Evolutionary conservation across 139 green algal genomes (phyloP).

Genomic region (Gonium pectorale): DNA sequence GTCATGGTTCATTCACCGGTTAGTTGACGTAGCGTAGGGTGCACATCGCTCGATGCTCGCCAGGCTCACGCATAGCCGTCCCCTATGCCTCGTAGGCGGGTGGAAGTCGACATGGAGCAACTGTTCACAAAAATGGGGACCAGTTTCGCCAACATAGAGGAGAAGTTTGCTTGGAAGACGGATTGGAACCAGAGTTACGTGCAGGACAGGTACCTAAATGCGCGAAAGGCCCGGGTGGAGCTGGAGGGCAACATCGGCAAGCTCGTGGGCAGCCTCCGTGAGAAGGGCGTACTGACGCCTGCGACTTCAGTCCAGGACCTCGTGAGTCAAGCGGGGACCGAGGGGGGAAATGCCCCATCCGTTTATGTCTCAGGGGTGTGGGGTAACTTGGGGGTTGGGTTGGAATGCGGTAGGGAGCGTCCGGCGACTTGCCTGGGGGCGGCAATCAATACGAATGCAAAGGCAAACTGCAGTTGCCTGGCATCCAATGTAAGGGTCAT

Average conservation of each 20-base stretch:
- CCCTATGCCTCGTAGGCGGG: too few species aligned
- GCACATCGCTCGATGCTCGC: too few species aligned
- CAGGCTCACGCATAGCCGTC: too few species aligned
- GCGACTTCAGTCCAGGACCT: constrained; percentile 22
- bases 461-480: too few species aligned
- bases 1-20: not conserved
- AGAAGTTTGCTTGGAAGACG: not conserved
- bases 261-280: not conserved
- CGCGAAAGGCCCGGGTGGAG: not conserved
- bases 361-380: too few species aligned
- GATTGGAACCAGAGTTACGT: constrained; percentile 11
- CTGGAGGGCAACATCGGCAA: not conserved
- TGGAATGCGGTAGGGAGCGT: too few species aligned
- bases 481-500: too few species aligned
- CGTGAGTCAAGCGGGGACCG: not conserved
- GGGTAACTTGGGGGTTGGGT: too few species aligned
- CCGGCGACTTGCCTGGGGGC: too few species aligned
- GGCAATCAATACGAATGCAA: too few species aligned
- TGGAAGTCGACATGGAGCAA: constrained; percentile 13
- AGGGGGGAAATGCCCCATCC: too few species aligned
- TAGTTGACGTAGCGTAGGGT: too few species aligned
- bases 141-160: not conserved
- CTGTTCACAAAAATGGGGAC: not conserved
- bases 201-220: not conserved
- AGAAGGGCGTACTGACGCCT: not conserved